A percentile compares a stretch with the other conserved stretches of the same genome.
Evolutionary conservation across 305 asterid species (phyloP).

Genomic region (Caryopteris hybrid): DNA sequence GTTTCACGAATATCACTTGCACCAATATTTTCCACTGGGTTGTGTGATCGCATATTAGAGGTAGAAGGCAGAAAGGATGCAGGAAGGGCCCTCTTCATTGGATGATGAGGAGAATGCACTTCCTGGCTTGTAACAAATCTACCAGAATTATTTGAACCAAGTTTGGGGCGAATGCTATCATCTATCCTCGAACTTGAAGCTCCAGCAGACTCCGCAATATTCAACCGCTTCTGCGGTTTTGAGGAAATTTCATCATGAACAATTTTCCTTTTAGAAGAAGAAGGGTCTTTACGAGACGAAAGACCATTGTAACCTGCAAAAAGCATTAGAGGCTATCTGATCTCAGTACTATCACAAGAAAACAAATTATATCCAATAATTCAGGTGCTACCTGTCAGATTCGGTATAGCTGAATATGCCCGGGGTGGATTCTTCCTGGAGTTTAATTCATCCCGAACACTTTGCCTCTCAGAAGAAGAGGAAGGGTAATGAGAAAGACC

Average conservation of each 20-base stretch:
- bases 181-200: constrained; percentile 42
- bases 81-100: constrained; percentile 45
- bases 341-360: not conserved
- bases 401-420: constrained; percentile 17
- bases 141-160: constrained; percentile 26
- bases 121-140: constrained; percentile 20
- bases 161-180: constrained; percentile 12
- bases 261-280: constrained; percentile 31
- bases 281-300: constrained; percentile 28
- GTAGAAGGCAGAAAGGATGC: constrained; percentile 36
- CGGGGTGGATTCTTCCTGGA: not conserved
- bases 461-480: constrained; percentile 30
- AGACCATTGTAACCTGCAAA: constrained; percentile 38
- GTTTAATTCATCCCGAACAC: constrained; percentile 28
- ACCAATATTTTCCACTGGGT: constrained; percentile 42
- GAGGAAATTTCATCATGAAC: constrained; percentile 37
- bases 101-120: not conserved
- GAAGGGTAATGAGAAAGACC: constrained; percentile 25
- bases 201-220: constrained; percentile 32
- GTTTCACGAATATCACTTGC: constrained; percentile 45
- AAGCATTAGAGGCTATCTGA: constrained; percentile 6
- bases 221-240: constrained; percentile 28
- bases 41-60: constrained; percentile 27
- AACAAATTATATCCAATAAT: not conserved
- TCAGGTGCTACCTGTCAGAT: constrained; percentile 35